phyloP scores from a whole-genome alignment of 345 rosid genomes.

The Isatis tinctoria region DNA sequence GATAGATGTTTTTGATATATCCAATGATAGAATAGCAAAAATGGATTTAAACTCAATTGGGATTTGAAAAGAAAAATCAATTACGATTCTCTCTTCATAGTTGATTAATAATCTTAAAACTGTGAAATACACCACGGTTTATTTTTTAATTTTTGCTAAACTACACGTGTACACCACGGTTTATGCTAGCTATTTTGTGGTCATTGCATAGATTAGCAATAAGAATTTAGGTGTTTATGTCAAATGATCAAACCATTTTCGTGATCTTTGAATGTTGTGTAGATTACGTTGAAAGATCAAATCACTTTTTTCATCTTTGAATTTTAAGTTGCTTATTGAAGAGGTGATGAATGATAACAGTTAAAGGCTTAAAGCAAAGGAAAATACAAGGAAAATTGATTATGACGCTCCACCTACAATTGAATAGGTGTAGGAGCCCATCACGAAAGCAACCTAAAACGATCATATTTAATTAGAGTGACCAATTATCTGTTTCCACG shows the following conservation, averaged over 20 bases:
- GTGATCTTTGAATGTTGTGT: constrained; percentile 21
- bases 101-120: not conserved
- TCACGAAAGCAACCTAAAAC: constrained; percentile 4
- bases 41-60: not conserved
- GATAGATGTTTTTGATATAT: not conserved
- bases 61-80: not conserved
- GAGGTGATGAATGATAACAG: not conserved
- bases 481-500: not conserved
- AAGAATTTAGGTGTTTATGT: not conserved
- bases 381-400: not conserved
- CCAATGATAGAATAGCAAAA: not conserved
- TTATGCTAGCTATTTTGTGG: not conserved
- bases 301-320: constrained; percentile 6
- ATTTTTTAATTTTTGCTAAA: too few species aligned
- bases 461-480: not conserved
- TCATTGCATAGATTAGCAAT: not conserved
- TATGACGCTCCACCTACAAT: constrained; percentile 24
- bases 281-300: not conserved
- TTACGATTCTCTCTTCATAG: not conserved
- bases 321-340: constrained; percentile 1
- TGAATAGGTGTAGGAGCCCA: not conserved
- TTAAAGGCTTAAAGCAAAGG: constrained; percentile 13
- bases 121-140: not conserved
- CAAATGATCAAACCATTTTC: not conserved
- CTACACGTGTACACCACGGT: not conserved